Base-by-base conservation (phyloP, 257 asterid genomes). In the Gardenia jasminoides region DNA sequence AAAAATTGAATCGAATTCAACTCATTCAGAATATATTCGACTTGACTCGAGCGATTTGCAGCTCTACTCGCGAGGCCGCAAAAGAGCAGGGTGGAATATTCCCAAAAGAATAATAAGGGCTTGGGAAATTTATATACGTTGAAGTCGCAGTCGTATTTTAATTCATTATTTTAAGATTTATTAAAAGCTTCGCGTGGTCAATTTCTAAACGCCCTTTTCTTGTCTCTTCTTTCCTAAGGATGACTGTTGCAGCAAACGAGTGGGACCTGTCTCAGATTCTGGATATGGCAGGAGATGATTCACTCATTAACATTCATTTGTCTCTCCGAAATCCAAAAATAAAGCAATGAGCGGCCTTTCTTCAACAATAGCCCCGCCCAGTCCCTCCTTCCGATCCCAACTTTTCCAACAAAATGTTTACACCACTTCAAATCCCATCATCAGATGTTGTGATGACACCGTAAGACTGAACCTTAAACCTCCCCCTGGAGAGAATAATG, bases 371-470 rank as follows among this genome's bases (percentile, higher is more conserved):
- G 75, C 86, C 65, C 82, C 82, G 33, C 22, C 83, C 46, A 52
- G 79, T 62, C 52, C 75, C 56, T 76, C 79, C 56, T 75, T 79
- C 6, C 50, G 46, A 31, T 56, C 54, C 24, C 68, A 74, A 5
- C 36, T 71, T 39, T 13, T 58, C 24, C 77, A 83, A 62, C 77
- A 41, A 44, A 82, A 79, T 0, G 33, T 39, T 41, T 26, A 16
- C 52, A 70, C 41, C 50, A 24, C 59, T 79, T 71, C 31, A 43
- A 22, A 41, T 48, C 4, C 79, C 70, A 75, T 80, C 52, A 82
- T 80, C 82, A 84, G 88, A 76, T 82, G 90, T 77, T 68, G 81
- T 28, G 83, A 75, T 50, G 81, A 66, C 76, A 17, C 46, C 16
- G 62, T 64, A 7, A n/a, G 70, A 22, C 13, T 67, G 50, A 73